Percentiles rank a stretch among this genome's conserved stretches.
phyloP scores from a whole-genome alignment of 192 early-diverging fungal genomes.

The Chytriomyces sp. region DNA sequence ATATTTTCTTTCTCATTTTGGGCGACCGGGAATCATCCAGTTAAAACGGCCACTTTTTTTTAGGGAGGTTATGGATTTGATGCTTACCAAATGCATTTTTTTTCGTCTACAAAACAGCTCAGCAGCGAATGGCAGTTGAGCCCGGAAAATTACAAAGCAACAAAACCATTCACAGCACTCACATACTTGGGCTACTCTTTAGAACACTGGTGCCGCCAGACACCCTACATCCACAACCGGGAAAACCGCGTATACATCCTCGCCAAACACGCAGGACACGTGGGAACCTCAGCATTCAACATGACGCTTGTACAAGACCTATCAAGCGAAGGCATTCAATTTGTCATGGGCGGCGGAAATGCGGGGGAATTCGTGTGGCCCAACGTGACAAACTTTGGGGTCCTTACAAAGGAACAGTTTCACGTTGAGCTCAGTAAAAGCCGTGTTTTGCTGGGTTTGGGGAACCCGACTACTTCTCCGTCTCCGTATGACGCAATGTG shows the following conservation, averaged over 20 bases:
- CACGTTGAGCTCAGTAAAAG: neutral
- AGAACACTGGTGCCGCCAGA: neutral
- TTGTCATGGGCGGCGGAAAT: neutral
- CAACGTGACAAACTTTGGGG: neutral
- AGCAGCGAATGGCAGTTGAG: neutral
- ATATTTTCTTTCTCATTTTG: slow-evolving; percentile 4
- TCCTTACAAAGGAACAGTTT: neutral
- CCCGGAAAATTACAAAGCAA: neutral
- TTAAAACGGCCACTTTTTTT: neutral
- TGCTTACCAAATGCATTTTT: neutral
- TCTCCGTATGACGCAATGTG: neutral
- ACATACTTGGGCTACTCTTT: slow-evolving; percentile 12
- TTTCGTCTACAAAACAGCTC: neutral
- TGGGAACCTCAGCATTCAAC: neutral
- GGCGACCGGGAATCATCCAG: neutral
- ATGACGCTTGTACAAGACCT: neutral
- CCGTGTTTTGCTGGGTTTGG: neutral
- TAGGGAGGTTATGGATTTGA: neutral
- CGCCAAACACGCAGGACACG: neutral
- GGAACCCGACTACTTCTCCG: neutral
- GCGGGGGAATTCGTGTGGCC: neutral
- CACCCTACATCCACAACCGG: neutral
- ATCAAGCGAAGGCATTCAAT: neutral
- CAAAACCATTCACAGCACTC: neutral
- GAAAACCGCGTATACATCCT: neutral